Evolutionary conservation across 2,329 filamentous ascomycete genomes (phyloP).

Genomic region (Alternaria brassicicola): DNA sequence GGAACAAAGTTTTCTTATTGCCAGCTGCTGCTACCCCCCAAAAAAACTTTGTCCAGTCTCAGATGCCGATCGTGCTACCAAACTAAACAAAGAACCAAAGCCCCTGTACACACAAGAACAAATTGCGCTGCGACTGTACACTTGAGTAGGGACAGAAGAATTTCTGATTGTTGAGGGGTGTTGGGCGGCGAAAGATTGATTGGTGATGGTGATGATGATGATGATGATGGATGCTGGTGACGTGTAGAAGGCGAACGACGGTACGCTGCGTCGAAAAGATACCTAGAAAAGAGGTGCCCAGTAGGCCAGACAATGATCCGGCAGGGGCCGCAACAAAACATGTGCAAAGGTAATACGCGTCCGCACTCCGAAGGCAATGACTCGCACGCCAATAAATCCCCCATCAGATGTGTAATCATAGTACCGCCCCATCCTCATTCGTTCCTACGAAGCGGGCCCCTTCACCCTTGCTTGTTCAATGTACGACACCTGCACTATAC

Average conservation of each 20-base stretch:
- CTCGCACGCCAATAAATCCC: constrained; percentile 35
- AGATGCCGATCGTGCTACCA: constrained; percentile 30
- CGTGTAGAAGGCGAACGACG: constrained; percentile 23
- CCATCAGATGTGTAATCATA: constrained; percentile 32
- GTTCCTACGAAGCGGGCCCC: constrained; percentile 24
- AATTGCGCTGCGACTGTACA: constrained; percentile 1
- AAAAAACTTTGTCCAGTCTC: constrained; percentile 35
- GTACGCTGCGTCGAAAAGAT: constrained; percentile 25
- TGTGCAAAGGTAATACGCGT: constrained; percentile 31
- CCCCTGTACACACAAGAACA: constrained; percentile 6
- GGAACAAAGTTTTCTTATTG: constrained; percentile 37
- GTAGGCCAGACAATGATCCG: constrained; percentile 24
- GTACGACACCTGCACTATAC: constrained; percentile 32
- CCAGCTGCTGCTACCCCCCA: constrained; percentile 16
- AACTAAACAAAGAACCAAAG: constrained; percentile 15
- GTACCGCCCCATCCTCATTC: constrained; percentile 34
- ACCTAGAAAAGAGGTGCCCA: constrained; percentile 17
- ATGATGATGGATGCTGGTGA: constrained; percentile 22
- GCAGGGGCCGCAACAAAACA: constrained; percentile 25
- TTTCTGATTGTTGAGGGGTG: background rate
- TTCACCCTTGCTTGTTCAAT: constrained; percentile 35
- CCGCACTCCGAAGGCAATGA: constrained; percentile 27
- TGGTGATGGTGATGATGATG: background rate
- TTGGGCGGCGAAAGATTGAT: constrained; percentile 2
- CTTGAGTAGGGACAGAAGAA: background rate